phyloP scores from a whole-genome alignment of 495 filamentous ascomycete genomes.

The Emericellopsis terricola region DNA sequence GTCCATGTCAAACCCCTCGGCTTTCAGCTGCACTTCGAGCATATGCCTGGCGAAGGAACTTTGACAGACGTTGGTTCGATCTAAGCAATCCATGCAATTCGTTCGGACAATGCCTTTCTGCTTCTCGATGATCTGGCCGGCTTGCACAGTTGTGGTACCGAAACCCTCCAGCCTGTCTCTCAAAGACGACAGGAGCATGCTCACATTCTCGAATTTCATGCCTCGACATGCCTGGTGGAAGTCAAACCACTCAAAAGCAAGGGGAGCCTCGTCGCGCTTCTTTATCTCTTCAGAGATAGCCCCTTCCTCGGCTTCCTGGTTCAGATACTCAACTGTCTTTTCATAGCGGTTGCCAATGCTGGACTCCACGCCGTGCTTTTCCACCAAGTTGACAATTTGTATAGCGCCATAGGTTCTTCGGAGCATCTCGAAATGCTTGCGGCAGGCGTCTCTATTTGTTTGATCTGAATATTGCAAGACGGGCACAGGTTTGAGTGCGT shows the following conservation, averaged over 20 bases:
- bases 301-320: constrained; percentile 37
- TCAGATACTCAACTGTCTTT: constrained; percentile 39
- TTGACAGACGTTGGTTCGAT: constrained; percentile 86
- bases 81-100: constrained; percentile 96
- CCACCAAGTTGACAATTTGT: constrained; percentile 69
- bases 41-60: constrained; percentile 64
- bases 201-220: constrained; percentile 95
- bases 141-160: constrained; percentile 41
- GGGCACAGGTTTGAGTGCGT: constrained; percentile 77
- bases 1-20: constrained; percentile 55
- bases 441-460: constrained; percentile 60
- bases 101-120: constrained; percentile 70
- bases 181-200: constrained; percentile 52
- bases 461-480: constrained; percentile 58
- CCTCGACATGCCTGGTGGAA: constrained; percentile 81
- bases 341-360: constrained; percentile 65
- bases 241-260: constrained; percentile 79
- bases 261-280: neutral
- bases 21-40: constrained; percentile 55
- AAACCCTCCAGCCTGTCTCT: constrained; percentile 40
- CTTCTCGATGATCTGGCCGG: constrained; percentile 23
- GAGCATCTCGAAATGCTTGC: constrained; percentile 56
- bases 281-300: constrained; percentile 32
- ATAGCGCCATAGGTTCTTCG: constrained; percentile 49
- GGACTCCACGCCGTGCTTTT: constrained; percentile 65